Conservation (phyloP, 257 asterid species). For the Petrea volubilis region DNA sequence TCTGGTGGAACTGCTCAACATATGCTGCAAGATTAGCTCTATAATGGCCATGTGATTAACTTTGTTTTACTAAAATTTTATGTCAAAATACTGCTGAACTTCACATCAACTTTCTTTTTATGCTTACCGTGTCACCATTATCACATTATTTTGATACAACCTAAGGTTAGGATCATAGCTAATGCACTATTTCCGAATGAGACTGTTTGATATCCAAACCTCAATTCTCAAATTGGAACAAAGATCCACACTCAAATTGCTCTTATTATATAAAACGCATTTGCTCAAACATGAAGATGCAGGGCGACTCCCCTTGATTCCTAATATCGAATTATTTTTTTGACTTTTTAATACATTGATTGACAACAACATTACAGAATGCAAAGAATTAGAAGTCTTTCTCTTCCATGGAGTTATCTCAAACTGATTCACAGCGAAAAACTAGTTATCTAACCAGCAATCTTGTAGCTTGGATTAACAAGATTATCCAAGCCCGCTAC, state of each 20-base stretch:
- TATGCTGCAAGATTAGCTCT: too few species aligned
- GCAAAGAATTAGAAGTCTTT: conserved; percentile 32
- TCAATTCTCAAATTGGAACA: too few species aligned
- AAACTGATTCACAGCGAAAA: conserved; percentile 9
- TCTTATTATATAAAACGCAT: conserved; percentile 1
- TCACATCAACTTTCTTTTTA: too few species aligned
- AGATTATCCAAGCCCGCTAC: conserved; percentile 91
- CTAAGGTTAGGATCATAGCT: too few species aligned
- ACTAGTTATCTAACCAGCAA: conserved; percentile 60
- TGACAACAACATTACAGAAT: conserved; percentile 11
- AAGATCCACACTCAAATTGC: not conserved
- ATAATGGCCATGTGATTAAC: too few species aligned
- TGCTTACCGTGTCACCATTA: too few species aligned
- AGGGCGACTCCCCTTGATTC: not conserved
- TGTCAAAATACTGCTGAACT: too few species aligned
- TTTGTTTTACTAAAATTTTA: too few species aligned
- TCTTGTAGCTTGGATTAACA: conserved; percentile 95
- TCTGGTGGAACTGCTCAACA: not conserved
- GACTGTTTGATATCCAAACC: too few species aligned
- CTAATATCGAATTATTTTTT: conserved; percentile 10
- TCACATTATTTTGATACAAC: too few species aligned
- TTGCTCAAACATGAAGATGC: not conserved
- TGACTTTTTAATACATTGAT: not conserved
- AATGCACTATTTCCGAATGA: too few species aligned
- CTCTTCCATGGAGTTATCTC: conserved; percentile 9